Percentiles rank a stretch among this genome's conserved stretches.
Evolutionary conservation across 257 asterid genomes (phyloP).

Genomic region (Solanum lycopersicoides): DNA sequence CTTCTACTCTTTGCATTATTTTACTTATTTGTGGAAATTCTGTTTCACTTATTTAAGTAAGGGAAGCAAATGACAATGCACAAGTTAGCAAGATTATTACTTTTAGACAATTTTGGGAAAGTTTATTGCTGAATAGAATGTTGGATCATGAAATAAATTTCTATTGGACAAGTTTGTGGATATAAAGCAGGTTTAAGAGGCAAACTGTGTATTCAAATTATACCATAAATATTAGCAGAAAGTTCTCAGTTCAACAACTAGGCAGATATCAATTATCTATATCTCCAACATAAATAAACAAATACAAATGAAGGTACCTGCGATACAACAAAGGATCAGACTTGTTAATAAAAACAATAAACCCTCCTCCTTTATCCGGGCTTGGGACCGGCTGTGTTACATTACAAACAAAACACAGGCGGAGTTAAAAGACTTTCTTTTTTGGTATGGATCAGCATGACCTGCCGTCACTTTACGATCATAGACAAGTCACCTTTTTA

Average conservation of each 20-base stretch:
- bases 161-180: neutral
- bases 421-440: neutral
- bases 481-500: too few relatives aligned
- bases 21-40: neutral
- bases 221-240: neutral
- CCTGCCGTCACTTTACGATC: too few relatives aligned
- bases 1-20: neutral
- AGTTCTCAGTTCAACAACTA: neutral
- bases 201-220: neutral
- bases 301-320: too few relatives aligned
- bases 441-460: too few relatives aligned
- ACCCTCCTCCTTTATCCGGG: neutral
- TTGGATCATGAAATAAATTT: neutral
- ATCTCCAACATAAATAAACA: too few relatives aligned
- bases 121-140: neutral
- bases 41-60: neutral
- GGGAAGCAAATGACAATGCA: neutral
- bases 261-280: neutral
- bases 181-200: neutral
- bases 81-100: neutral
- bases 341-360: neutral
- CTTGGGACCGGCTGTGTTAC: neutral
- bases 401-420: neutral
- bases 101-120: neutral
- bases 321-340: too few relatives aligned